phyloP scores from a whole-genome alignment of 805 yeast genomes.

The Wickerhamomyces alni region DNA sequence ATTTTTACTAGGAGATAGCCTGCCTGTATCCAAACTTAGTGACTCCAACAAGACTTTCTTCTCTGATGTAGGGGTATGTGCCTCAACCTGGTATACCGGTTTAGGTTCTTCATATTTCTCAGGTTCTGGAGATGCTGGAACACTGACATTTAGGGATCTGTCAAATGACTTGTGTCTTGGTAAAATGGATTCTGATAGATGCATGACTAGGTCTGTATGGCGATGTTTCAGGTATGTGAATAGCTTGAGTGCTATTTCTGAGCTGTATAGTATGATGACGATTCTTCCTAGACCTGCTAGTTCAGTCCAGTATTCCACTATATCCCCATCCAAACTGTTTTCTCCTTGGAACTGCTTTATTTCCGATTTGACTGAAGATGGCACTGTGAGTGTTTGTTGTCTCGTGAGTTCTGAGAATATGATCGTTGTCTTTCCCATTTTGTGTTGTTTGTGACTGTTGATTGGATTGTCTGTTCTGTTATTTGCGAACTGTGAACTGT shows the following conservation, averaged over 20 bases:
- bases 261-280: slow-evolving; percentile 30
- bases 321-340: not conserved
- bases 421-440: slow-evolving; percentile 7
- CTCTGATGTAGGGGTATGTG: not conserved
- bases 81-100: slow-evolving; percentile 11
- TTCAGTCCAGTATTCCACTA: slow-evolving; percentile 31
- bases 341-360: slow-evolving; percentile 7
- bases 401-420: slow-evolving; percentile 19
- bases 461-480: not conserved
- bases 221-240: slow-evolving; percentile 14
- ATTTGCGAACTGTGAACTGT: not conserved
- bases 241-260: slow-evolving; percentile 19
- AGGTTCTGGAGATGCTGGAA: slow-evolving; percentile 16
- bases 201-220: slow-evolving; percentile 22
- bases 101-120: slow-evolving; percentile 19
- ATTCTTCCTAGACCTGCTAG: slow-evolving; percentile 36
- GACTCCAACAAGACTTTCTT: slow-evolving; percentile 10
- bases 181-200: slow-evolving; percentile 28
- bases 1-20: not conserved
- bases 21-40: slow-evolving; percentile 7
- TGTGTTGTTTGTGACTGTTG: too few species aligned
- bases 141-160: slow-evolving; percentile 14
- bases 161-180: slow-evolving; percentile 24
- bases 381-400: slow-evolving; percentile 15
- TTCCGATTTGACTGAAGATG: slow-evolving; percentile 11